Conservation (phyloP, 1,139 yeast genomes). For the Geotrichum aggregatum region DNA sequence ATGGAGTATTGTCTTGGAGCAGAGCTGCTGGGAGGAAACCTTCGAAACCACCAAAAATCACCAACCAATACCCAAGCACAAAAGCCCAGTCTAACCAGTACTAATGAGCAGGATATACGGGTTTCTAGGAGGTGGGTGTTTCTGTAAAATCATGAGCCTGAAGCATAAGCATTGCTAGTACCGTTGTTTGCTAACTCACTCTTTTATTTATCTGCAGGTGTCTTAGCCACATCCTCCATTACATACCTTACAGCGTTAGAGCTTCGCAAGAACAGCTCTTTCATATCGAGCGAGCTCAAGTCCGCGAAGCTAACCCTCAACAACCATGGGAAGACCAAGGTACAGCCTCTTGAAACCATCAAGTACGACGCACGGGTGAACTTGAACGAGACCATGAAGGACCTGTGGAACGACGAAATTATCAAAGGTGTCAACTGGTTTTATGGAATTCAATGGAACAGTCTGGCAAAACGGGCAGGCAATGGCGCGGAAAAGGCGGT, state of each 20-base stretch:
- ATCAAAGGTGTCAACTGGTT: constrained; percentile 61
- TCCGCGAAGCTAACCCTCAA: constrained; percentile 50
- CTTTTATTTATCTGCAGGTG: constrained; percentile 44
- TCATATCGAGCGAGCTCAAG: constrained; percentile 48
- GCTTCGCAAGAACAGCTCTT: constrained; percentile 48
- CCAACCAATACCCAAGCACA: background rate
- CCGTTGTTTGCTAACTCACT: constrained; percentile 7
- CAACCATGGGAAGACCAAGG: constrained; percentile 37
- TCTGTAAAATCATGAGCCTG: background rate
- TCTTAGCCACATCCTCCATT: constrained; percentile 58
- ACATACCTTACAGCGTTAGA: constrained; percentile 63
- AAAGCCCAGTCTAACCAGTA: background rate
- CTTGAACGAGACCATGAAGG: constrained; percentile 62
- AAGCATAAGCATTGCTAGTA: no score
- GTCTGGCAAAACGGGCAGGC: constrained; percentile 19
- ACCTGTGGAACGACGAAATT: constrained; percentile 78
- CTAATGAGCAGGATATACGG: constrained; percentile 62
- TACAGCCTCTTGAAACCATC: constrained; percentile 24
- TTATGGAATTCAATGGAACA: constrained; percentile 35
- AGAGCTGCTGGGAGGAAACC: background rate
- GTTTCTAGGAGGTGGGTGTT: constrained; percentile 50
- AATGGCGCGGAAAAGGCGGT: constrained; percentile 18
- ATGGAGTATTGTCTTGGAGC: no score
- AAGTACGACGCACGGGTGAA: constrained; percentile 47
- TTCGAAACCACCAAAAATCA: constrained; percentile 7